A percentile compares a stretch with the other conserved stretches of the same genome.
Conservation (phyloP, 345 rosid species). For the Gossypium thurberi region DNA sequence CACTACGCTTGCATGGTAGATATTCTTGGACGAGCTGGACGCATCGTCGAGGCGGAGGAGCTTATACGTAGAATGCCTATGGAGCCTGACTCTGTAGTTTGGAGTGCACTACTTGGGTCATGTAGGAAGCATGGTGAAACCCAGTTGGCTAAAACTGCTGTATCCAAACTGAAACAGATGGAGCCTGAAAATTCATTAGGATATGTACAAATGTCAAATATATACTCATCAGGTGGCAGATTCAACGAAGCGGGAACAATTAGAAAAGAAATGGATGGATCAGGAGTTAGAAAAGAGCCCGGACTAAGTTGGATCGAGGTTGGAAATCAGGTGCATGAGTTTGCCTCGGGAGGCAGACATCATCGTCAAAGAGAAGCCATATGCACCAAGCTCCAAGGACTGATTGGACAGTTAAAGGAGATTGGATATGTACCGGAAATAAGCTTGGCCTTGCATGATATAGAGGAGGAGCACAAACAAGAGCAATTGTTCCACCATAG, state of each 20-base stretch:
- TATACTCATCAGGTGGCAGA: slow-evolving; percentile 62
- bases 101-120: slow-evolving; percentile 81
- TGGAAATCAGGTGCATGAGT: slow-evolving; percentile 57
- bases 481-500: slow-evolving; percentile 65
- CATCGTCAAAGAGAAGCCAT: slow-evolving; percentile 58
- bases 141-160: slow-evolving; percentile 52
- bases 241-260: slow-evolving; percentile 55
- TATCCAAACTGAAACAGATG: slow-evolving; percentile 50
- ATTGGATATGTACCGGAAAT: slow-evolving; percentile 72
- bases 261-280: slow-evolving; percentile 56
- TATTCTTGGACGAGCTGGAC: slow-evolving; percentile 79
- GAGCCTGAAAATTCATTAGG: slow-evolving; percentile 60
- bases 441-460: slow-evolving; percentile 55
- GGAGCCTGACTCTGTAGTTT: slow-evolving; percentile 72
- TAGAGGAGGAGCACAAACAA: slow-evolving; percentile 73
- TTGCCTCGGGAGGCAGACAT: slow-evolving; percentile 64
- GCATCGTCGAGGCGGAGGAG: slow-evolving; percentile 50
- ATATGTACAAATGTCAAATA: slow-evolving; percentile 77
- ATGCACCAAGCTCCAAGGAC: slow-evolving; percentile 33
- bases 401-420: slow-evolving; percentile 57
- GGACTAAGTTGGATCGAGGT: slow-evolving; percentile 87
- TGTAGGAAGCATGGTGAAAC: slow-evolving; percentile 77
- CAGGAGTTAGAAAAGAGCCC: slow-evolving; percentile 67
- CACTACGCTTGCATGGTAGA: slow-evolving; percentile 87
- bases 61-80: slow-evolving; percentile 62